Evolutionary conservation across 1,139 yeast genomes (phyloP).

Genomic region (Blastobotrys serpentis): DNA sequence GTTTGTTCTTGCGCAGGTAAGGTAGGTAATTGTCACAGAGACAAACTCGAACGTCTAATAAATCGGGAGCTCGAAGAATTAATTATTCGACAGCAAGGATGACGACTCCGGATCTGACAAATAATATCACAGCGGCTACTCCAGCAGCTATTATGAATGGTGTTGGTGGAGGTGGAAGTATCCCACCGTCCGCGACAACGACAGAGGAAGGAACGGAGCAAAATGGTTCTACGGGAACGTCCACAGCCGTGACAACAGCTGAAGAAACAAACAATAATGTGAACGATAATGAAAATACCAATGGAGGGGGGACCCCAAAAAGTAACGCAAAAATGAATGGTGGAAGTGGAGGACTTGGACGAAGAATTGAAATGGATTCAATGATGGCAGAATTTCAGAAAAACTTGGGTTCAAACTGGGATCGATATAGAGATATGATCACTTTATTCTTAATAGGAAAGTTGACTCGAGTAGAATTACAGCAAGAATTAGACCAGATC

Average conservation of each 20-base stretch:
- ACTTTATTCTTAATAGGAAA: slow-evolving; percentile 63
- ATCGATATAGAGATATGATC: slow-evolving; percentile 74
- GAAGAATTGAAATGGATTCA: slow-evolving; percentile 66
- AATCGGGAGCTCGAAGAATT: not conserved
- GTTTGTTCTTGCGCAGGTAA: no score
- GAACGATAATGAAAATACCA: slow-evolving; percentile 2
- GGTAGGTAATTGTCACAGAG: no score
- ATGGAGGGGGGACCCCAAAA: slow-evolving; percentile 7
- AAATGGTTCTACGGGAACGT: not conserved
- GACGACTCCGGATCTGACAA: slow-evolving; percentile 1
- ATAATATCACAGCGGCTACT: slow-evolving; percentile 8
- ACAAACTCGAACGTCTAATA: no score
- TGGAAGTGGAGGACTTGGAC: slow-evolving; percentile 18
- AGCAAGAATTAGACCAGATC: slow-evolving; percentile 53
- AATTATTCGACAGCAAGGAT: not conserved
- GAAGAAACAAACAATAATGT: slow-evolving; percentile 4
- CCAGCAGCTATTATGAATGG: slow-evolving; percentile 18
- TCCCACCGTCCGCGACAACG: slow-evolving; percentile 13
- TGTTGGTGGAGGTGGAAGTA: not conserved
- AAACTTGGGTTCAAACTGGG: slow-evolving; percentile 77
- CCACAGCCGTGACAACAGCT: not conserved
- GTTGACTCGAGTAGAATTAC: slow-evolving; percentile 72
- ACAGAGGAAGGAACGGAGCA: slow-evolving; percentile 12
- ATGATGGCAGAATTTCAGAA: slow-evolving; percentile 73
- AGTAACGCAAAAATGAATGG: not conserved